Percentiles rank a stretch among this genome's conserved stretches.
Evolutionary conservation across 2,329 filamentous ascomycete species (phyloP).

Genomic region (Claviceps citrina): DNA sequence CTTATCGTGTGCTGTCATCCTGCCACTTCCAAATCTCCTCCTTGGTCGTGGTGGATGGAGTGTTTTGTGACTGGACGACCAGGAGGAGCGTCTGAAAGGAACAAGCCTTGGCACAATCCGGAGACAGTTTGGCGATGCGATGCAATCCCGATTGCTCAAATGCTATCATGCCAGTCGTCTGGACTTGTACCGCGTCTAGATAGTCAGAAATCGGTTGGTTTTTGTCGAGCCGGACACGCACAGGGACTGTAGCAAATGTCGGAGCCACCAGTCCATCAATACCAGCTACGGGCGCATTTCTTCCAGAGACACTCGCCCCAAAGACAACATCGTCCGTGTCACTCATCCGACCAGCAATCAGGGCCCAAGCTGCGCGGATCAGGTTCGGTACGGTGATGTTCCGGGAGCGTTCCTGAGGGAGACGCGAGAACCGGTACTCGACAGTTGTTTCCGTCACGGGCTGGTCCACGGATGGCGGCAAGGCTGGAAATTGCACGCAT

Average conservation of each 20-base stretch:
- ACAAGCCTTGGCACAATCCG: conserved; percentile 9
- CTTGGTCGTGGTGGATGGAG: neutral
- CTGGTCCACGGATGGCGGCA: conserved; percentile 27
- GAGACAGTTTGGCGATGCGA: conserved; percentile 9
- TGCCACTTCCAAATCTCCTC: neutral
- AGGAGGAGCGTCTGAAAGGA: conserved; percentile 17
- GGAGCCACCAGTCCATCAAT: conserved; percentile 13
- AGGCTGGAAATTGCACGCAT: conserved; percentile 25
- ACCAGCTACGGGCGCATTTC: conserved; percentile 12
- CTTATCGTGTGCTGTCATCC: neutral
- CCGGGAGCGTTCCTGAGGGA: neutral
- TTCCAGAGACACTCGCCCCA: conserved; percentile 27
- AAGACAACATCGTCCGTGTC: conserved; percentile 25
- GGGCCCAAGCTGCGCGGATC: conserved; percentile 29
- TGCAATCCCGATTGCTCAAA: conserved; percentile 11
- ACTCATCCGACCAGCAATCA: conserved; percentile 33
- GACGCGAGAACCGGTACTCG: conserved; percentile 12
- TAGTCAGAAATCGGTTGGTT: conserved; percentile 3
- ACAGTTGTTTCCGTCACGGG: conserved; percentile 30
- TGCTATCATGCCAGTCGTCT: conserved; percentile 8
- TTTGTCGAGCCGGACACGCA: conserved; percentile 22
- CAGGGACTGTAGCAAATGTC: conserved; percentile 27
- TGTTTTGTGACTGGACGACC: conserved; percentile 6
- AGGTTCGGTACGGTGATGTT: conserved; percentile 13
- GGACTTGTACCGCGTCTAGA: conserved; percentile 7